Evolutionary conservation across 2,329 filamentous ascomycete species (phyloP), one percentile per base, ranked within the genome.

Genomic region (Mycocentrospora acerina): DNA sequence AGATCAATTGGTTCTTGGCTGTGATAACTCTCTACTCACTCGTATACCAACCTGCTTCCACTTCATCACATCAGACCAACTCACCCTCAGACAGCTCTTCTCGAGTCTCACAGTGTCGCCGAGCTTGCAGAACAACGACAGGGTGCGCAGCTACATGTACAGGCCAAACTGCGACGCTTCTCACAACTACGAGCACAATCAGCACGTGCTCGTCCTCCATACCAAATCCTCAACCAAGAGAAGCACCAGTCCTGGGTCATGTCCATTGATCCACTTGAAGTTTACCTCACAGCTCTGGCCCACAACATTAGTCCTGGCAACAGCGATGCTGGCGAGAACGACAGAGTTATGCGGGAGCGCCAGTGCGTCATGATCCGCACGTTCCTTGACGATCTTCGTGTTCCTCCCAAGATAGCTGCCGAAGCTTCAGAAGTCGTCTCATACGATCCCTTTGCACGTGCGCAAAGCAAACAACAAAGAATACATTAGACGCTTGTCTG

Each of bases 301-400:
- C 89, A 95, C 68, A 88, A 94, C 57, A 81, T 94, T 12, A 88
- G 86, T 43, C 88, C 94, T 67, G 80, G 76, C 61, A 93, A 93
- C 40, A 32, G 53, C 35, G 41, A 37, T 3, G 24, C n/a, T 7
- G 31, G 18, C 6, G 31, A 29, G 29, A 30, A 9, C 10, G 11
- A 26, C 4, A 69, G 76, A 0, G 75, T 73, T 38, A 72, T 82
- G 42, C 62, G 72, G 4, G 36, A 32, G 10, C 71, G 75, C 2
- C 78, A 77, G 10, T 66, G 81, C 42, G 73, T 42, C 19, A 27
- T 43, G 1, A 24, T 86, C 15, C 64, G 69, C 7, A 66, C 74
- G 16, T 65, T 83, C 7, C 75, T 89, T 4, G 47, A 73, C 11
- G 71, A 71, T n/a, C 67, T 78, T 22, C 81, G 82, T 26, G 81